phyloP scores from a whole-genome alignment of 352 stramenopile genomes.

The Phytophthora rubi region DNA sequence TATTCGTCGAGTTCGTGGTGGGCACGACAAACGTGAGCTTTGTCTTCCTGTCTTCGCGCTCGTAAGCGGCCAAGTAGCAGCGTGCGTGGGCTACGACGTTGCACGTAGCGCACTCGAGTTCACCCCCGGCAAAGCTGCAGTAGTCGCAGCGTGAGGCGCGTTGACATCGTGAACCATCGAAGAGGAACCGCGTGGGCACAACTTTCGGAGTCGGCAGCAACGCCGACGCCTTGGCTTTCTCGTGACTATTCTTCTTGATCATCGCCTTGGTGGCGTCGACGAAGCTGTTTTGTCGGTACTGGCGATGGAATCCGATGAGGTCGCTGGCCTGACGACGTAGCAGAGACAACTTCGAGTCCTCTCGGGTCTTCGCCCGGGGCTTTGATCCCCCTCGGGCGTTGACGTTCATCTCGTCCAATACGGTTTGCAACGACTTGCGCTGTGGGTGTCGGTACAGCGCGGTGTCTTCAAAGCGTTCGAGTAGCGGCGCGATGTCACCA shows the following conservation, averaged over 20 bases:
- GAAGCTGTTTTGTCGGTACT: conserved; percentile 17
- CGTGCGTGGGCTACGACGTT: conserved; percentile 67
- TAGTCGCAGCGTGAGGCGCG: conserved; percentile 65
- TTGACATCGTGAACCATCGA: conserved; percentile 45
- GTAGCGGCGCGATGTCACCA: conserved; percentile 36
- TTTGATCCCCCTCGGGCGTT: conserved; percentile 1
- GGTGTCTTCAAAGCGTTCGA: conserved; percentile 45
- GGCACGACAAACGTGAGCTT: conserved; percentile 66
- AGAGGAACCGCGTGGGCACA: conserved; percentile 61
- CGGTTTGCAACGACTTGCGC: conserved; percentile 37
- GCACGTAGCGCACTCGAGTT: conserved; percentile 71
- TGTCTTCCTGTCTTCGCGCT: conserved; percentile 40
- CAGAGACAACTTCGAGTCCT: not conserved
- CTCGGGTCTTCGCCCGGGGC: not conserved
- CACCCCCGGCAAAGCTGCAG: conserved; percentile 61
- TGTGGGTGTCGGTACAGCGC: conserved; percentile 42
- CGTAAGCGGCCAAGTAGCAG: conserved; percentile 60
- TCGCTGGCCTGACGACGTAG: conserved; percentile 29
- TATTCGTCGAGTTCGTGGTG: conserved; percentile 9
- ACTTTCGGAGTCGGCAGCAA: conserved; percentile 21
- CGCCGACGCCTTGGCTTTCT: conserved; percentile 15
- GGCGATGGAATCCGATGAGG: conserved; percentile 13
- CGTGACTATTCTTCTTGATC: conserved; percentile 14
- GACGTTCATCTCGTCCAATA: conserved; percentile 43
- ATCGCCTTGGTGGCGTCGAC: conserved; percentile 13